Base-by-base conservation (phyloP, 1,284 basidiomycete genomes). In the Marasmius sp. region DNA sequence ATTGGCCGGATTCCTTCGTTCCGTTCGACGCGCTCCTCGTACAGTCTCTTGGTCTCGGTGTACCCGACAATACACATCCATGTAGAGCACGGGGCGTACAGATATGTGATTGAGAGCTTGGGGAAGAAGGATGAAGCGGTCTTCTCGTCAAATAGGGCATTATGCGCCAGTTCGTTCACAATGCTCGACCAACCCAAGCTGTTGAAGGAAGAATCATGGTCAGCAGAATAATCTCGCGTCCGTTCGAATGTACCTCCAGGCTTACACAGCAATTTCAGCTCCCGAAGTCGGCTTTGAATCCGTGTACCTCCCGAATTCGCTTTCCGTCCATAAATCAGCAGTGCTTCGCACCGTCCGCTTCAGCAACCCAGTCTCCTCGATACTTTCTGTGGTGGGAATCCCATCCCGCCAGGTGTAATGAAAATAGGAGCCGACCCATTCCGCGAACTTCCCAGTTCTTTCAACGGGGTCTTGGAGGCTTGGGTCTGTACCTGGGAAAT, bases 51-150 rank as follows among this genome's bases (percentile, higher is more conserved):
- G 1, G 65, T 62, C 57, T 67, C 65, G n/a, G 70, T 66, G 34
- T 64, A 65, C 0, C 62, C 72, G 71, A 71, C 75, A 2, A 71
- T 58, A 33, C 66, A 65, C 33, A 65, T 54, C 67, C 68, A 74
- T 10, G 60, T 55, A 1, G 72, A 67, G 36, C 60, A 62, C 9
- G 56, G 65, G 20, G 69, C 69, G 16, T 60, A 57, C 18, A 75
- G 61, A 41, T 70, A 64, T 1, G 65, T 48, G 7, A 76, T 60
- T 3, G 64, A 57, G 18, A 71, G 62, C 2, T 66, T 59, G 1
- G 73, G 71, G 48, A 75, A 72, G 50, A 66, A 62, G 0, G 52
- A 59, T 8, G 67, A 48, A 9, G 66, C 64, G 10, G 67, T n/a
- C 0, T 57, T 54, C 37, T 66, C 66, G 49, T 74, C 64, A 55